A percentile compares a stretch with the other conserved stretches of the same genome.
phyloP scores from a whole-genome alignment of 305 asterid species.

The Andrographis paniculata region DNA sequence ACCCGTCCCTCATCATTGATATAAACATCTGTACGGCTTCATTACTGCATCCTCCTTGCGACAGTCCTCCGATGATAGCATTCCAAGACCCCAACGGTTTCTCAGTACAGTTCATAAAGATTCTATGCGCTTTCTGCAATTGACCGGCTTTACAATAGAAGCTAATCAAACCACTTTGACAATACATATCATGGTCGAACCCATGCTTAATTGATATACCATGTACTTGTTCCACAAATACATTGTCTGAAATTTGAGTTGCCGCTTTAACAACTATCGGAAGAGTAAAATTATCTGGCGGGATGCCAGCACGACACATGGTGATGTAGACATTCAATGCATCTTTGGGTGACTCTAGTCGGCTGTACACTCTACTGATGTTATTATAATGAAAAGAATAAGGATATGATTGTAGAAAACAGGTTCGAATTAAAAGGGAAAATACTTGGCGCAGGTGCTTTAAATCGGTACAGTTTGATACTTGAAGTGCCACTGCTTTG shows the following conservation, averaged over 20 bases:
- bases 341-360: slow-evolving; percentile 43
- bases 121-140: slow-evolving; percentile 38
- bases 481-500: slow-evolving; percentile 33
- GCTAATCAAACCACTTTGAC: slow-evolving; percentile 72
- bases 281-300: slow-evolving; percentile 54
- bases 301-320: slow-evolving; percentile 53
- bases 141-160: slow-evolving; percentile 41
- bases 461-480: slow-evolving; percentile 40
- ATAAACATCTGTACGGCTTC: slow-evolving; percentile 56
- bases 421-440: slow-evolving; percentile 44
- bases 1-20: slow-evolving; percentile 45
- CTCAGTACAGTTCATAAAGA: slow-evolving; percentile 50
- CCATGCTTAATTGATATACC: slow-evolving; percentile 42
- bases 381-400: slow-evolving; percentile 65
- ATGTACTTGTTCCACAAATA: slow-evolving; percentile 41
- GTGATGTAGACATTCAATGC: slow-evolving; percentile 40
- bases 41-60: slow-evolving; percentile 61
- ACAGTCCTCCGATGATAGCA: slow-evolving; percentile 64
- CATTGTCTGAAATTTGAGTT: slow-evolving; percentile 23
- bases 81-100: slow-evolving; percentile 87
- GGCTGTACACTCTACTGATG: slow-evolving; percentile 51
- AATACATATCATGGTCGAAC: slow-evolving; percentile 46
- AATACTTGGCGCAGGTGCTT: slow-evolving; percentile 46
- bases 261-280: slow-evolving; percentile 60
- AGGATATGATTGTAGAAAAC: slow-evolving; percentile 36